Percentiles rank a stretch among this genome's conserved stretches.
These are phyloP conservation scores for Citrus sinensis DNA, from an alignment of 345 rosid genomes.

Conservation along the genomic window DVS_A1.0 CM039161.1:1004501-1005000, in stretches of 20 bases:
- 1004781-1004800: no score
- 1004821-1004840: no score
- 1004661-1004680: no score
- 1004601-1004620: no score
- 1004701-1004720: no score
- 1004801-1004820: no score
- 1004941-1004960: slow-evolving; percentile 72
- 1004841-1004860: background rate
- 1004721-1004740: no score
- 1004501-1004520: background rate
- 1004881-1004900: slow-evolving; percentile 46
- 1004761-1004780: no score
- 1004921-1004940: slow-evolving; percentile 57
- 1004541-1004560: slow-evolving; percentile 57
- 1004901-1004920: slow-evolving; percentile 63
- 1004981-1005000: slow-evolving; percentile 23
- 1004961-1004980: slow-evolving; percentile 68
- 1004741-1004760: no score
- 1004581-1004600: slow-evolving; percentile 49
- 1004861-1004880: slow-evolving; percentile 63
- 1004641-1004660: no score
- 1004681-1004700: no score
- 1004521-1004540: slow-evolving; percentile 44
- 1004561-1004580: slow-evolving; percentile 38
- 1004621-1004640: no score